Percentiles rank a stretch among this genome's conserved stretches.
Conservation (phyloP, 2,329 filamentous ascomycete species). For the Phyllachora maydis region DNA sequence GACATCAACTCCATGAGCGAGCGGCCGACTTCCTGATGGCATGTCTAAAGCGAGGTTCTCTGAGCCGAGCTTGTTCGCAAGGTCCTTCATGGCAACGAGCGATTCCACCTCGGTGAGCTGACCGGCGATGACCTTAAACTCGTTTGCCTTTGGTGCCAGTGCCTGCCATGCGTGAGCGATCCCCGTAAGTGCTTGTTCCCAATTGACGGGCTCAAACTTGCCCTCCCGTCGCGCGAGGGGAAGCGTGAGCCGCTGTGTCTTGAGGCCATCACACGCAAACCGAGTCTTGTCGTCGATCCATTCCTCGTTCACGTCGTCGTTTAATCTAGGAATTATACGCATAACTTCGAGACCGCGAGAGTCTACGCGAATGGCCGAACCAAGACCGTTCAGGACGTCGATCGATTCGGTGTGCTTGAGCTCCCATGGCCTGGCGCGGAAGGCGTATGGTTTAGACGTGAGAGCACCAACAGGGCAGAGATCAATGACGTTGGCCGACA, state of each 20-base stretch:
- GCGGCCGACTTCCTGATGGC: constrained; percentile 59
- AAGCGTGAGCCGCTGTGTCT: constrained; percentile 87
- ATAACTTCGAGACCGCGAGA: constrained; percentile 89
- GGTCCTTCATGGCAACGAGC: constrained; percentile 88
- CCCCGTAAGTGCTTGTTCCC: constrained; percentile 87
- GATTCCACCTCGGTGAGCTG: constrained; percentile 84
- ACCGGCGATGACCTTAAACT: constrained; percentile 89
- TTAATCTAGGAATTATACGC: constrained; percentile 78
- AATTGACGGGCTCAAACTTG: constrained; percentile 80
- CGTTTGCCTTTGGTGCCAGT: constrained; percentile 68
- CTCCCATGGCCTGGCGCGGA: constrained; percentile 93
- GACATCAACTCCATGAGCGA: constrained; percentile 84
- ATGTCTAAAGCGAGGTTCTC: constrained; percentile 91
- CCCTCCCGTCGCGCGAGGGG: constrained; percentile 75
- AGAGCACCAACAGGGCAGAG: constrained; percentile 93
- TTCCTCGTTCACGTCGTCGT: constrained; percentile 97
- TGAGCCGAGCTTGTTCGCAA: constrained; percentile 89
- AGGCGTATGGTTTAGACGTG: constrained; percentile 93
- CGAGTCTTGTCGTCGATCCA: constrained; percentile 99
- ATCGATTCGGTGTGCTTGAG: constrained; percentile 90
- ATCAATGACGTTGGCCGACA: constrained; percentile 95
- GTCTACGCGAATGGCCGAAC: constrained; percentile 88
- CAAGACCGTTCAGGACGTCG: constrained; percentile 80
- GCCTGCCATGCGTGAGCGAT: constrained; percentile 64
- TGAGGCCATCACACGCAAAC: constrained; percentile 90